phyloP scores from a whole-genome alignment of 495 filamentous ascomycete species.

The Penicillium pulvis region DNA sequence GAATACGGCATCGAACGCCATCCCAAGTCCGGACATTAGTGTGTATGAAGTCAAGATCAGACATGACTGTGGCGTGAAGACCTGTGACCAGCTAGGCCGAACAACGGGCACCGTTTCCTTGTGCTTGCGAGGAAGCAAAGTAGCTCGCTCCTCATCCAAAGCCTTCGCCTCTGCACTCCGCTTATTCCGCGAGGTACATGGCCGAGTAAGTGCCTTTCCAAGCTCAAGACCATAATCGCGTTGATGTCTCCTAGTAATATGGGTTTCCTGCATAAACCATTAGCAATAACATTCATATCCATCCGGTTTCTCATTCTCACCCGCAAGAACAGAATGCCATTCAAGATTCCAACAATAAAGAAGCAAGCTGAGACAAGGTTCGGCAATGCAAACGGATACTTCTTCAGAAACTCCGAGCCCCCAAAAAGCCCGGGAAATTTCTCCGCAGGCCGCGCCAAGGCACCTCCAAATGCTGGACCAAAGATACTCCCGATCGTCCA shows the following conservation, averaged over 20 bases:
- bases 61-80: conserved; percentile 72
- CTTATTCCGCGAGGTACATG: conserved; percentile 29
- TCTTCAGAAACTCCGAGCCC: conserved; percentile 63
- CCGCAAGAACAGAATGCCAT: conserved; percentile 70
- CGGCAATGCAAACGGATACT: conserved; percentile 79
- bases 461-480: conserved; percentile 84
- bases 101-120: conserved; percentile 24
- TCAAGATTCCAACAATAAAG: conserved; percentile 71
- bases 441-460: conserved; percentile 73
- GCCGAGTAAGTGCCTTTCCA: conserved; percentile 51
- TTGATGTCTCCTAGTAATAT: conserved; percentile 61
- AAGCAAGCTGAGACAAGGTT: conserved; percentile 74
- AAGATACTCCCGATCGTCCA: conserved; percentile 86
- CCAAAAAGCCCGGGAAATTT: conserved; percentile 72
- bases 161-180: conserved; percentile 14
- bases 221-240: conserved; percentile 71
- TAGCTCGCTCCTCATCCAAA: conserved; percentile 43
- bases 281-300: neutral
- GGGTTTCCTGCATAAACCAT: conserved; percentile 60
- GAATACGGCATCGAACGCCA: conserved; percentile 79
- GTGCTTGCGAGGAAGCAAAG: conserved; percentile 29
- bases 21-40: conserved; percentile 71
- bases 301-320: conserved; percentile 20
- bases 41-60: conserved; percentile 77
- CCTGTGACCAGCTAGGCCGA: conserved; percentile 59